Conservation (phyloP, 148 eudicot species). For the Amaranthus palmeri region DNA sequence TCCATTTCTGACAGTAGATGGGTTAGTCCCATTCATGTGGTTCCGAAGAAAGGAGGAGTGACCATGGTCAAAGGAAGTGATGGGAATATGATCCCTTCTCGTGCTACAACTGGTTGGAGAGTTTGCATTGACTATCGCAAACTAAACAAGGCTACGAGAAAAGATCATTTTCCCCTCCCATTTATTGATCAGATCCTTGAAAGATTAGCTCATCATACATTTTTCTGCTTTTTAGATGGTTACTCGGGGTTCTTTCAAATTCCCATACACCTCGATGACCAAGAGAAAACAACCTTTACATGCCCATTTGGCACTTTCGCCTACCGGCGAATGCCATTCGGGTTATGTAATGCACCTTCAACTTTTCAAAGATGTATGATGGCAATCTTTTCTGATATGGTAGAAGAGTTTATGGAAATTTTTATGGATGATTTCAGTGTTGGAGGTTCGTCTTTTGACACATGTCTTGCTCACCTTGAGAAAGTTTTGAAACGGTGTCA, state of each 20-base stretch:
- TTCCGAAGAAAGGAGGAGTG: background rate
- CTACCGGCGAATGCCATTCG: background rate
- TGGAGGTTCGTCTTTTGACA: background rate
- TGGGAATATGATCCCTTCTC: background rate
- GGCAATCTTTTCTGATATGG: background rate
- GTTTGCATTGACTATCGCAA: background rate
- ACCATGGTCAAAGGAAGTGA: background rate
- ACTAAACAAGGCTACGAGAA: background rate
- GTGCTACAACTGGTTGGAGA: background rate
- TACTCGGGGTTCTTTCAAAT: background rate
- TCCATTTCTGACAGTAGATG: too few species aligned
- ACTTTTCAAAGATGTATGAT: background rate
- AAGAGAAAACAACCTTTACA: background rate
- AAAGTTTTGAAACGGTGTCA: too few species aligned
- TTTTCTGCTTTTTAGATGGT: background rate
- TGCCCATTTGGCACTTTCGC: background rate
- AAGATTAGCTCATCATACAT: background rate
- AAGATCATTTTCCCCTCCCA: background rate
- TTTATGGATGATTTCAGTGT: background rate
- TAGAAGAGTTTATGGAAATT: background rate
- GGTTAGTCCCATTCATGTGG: background rate
- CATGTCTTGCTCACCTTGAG: background rate
- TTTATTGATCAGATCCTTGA: background rate
- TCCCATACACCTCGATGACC: background rate
- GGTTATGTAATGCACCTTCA: background rate